Conservation (phyloP, 305 asterid species). For the Fraxinus ornus region DNA sequence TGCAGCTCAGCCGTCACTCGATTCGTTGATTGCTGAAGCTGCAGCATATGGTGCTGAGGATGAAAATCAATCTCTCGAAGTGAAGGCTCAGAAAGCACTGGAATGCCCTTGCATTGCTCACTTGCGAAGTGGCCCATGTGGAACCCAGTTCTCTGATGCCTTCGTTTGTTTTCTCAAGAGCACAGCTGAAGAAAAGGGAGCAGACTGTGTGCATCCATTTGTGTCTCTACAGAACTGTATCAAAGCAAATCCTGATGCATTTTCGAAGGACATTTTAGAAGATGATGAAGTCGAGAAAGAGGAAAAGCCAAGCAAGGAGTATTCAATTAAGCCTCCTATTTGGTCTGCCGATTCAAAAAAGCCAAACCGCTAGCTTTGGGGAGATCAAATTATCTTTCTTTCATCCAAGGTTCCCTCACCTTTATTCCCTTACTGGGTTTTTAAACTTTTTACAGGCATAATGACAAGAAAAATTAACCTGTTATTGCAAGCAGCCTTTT, state of each 20-base stretch:
- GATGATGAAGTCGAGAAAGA: conserved; percentile 41
- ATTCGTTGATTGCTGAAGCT: conserved; percentile 80
- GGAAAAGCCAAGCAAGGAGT: conserved; percentile 44
- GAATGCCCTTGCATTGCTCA: conserved; percentile 92
- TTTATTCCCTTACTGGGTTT: neutral
- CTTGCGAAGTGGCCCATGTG: conserved; percentile 73
- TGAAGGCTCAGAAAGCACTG: conserved; percentile 73
- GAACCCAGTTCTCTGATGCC: conserved; percentile 75
- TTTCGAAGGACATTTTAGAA: conserved; percentile 63
- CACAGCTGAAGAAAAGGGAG: conserved; percentile 78
- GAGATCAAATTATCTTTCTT: neutral
- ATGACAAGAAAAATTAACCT: neutral
- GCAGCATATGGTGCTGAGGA: conserved; percentile 69
- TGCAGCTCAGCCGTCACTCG: conserved; percentile 50
- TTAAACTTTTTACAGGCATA: neutral
- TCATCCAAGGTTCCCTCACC: neutral
- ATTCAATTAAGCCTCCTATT: conserved; percentile 60
- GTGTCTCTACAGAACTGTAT: conserved; percentile 84
- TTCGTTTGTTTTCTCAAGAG: conserved; percentile 88
- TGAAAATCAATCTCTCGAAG: conserved; percentile 52
- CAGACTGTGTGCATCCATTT: conserved; percentile 73
- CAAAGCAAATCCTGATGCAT: conserved; percentile 72
- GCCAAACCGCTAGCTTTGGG: conserved; percentile 29
- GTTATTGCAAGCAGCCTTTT: neutral
- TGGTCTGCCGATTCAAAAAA: conserved; percentile 60